Percentiles rank a stretch among this genome's conserved stretches.
Evolutionary conservation across 164 flowering plant genomes (phyloP).

Genomic region (Kalanchoe fedtschenkoi): DNA sequence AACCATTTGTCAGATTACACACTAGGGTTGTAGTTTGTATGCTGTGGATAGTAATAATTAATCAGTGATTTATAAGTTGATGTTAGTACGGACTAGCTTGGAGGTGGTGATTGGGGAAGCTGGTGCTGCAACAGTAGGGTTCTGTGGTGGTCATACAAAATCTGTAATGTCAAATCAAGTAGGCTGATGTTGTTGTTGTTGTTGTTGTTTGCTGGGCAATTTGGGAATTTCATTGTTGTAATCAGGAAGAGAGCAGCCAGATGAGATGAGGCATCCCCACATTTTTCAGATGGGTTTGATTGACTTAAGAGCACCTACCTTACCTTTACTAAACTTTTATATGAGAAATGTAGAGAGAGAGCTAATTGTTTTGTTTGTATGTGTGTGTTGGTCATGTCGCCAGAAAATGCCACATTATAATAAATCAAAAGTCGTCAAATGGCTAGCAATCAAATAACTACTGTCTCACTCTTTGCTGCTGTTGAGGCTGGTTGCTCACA

Average conservation of each 20-base stretch:
- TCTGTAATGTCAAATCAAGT: conserved; percentile 47
- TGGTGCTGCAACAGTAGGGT: background rate
- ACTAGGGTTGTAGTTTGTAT: too few species aligned
- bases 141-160: conserved; percentile 18
- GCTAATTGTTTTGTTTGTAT: background rate
- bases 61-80: too few species aligned
- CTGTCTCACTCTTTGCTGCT: background rate
- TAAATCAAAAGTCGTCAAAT: too few species aligned
- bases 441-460: too few species aligned
- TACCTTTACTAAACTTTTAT: background rate
- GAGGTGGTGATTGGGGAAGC: background rate
- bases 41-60: too few species aligned
- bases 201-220: conserved; percentile 13
- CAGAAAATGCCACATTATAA: too few species aligned
- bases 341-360: too few species aligned
- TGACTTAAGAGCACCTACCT: background rate
- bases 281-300: background rate
- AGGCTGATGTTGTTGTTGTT: conserved; percentile 1
- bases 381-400: background rate
- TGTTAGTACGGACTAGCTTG: too few species aligned
- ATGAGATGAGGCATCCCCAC: too few species aligned
- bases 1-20: too few species aligned
- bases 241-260: background rate
- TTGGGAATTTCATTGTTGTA: conserved; percentile 13
- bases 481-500: background rate